Evolutionary conservation across 306 rosid genomes (phyloP).

Genomic region (Citrullus mucosospermus): DNA sequence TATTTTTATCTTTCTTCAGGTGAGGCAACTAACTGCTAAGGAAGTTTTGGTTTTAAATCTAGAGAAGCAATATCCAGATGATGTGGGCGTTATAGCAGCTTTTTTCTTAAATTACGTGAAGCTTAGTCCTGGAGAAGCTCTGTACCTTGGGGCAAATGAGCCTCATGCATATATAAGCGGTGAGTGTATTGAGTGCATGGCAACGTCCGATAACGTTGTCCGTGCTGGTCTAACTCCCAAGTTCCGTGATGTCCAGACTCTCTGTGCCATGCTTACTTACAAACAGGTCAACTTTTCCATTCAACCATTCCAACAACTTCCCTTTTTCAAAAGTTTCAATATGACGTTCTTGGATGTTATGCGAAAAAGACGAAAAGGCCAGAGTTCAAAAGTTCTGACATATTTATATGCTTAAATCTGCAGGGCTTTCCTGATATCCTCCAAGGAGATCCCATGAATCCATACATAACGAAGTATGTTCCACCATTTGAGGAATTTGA

Average conservation of each 20-base stretch:
- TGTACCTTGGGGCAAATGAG: slow-evolving; percentile 74
- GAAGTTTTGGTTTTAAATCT: slow-evolving; percentile 57
- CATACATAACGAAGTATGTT: slow-evolving; percentile 41
- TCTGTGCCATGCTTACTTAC: slow-evolving; percentile 93
- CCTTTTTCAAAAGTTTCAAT: neutral
- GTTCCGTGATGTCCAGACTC: slow-evolving; percentile 67
- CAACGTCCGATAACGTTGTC: slow-evolving; percentile 93
- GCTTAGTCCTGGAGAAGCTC: slow-evolving; percentile 84
- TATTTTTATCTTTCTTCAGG: slow-evolving; percentile 29
- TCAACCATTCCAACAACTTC: neutral
- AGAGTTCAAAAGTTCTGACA: neutral
- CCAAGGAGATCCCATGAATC: slow-evolving; percentile 45
- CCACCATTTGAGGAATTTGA: slow-evolving; percentile 93
- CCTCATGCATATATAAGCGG: slow-evolving; percentile 85
- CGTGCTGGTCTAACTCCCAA: slow-evolving; percentile 97
- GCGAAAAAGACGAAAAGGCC: neutral
- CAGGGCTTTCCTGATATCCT: slow-evolving; percentile 84
- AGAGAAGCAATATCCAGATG: slow-evolving; percentile 79
- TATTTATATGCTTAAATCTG: neutral
- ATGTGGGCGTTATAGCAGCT: slow-evolving; percentile 75
- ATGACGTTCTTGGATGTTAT: neutral
- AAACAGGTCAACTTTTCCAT: slow-evolving; percentile 44
- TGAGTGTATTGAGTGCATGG: slow-evolving; percentile 90
- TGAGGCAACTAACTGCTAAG: slow-evolving; percentile 66
- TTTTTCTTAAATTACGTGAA: slow-evolving; percentile 81